Percentiles rank a stretch among this genome's conserved stretches.
phyloP scores from a whole-genome alignment of 345 rosid genomes.

The Moringa oleifera region DNA sequence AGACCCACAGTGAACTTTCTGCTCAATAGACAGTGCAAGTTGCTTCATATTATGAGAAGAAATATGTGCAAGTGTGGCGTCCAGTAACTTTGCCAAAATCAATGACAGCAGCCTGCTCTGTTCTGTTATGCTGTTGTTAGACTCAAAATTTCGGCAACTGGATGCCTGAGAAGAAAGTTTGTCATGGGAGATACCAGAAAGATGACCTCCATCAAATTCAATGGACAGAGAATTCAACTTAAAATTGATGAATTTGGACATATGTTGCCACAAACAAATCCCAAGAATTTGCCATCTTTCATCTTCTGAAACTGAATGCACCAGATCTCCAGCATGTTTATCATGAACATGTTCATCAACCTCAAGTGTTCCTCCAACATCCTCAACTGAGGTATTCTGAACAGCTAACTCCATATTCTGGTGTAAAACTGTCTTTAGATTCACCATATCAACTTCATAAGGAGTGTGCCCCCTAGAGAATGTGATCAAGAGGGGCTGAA shows the following conservation, averaged over 20 bases:
- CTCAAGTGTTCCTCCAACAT: slow-evolving; percentile 18
- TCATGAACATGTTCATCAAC: slow-evolving; percentile 17
- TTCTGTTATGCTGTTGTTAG: slow-evolving; percentile 32
- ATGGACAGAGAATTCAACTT: slow-evolving; percentile 39
- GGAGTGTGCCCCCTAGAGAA: slow-evolving; percentile 51
- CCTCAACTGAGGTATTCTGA: slow-evolving; percentile 21
- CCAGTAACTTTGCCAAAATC: slow-evolving; percentile 42
- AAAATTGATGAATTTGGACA: slow-evolving; percentile 51
- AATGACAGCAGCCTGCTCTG: slow-evolving; percentile 29
- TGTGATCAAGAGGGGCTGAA: slow-evolving; percentile 53
- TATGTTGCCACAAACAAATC: slow-evolving; percentile 72
- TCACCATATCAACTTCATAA: slow-evolving; percentile 57
- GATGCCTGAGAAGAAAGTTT: slow-evolving; percentile 25
- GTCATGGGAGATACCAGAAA: slow-evolving; percentile 26
- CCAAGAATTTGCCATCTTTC: slow-evolving; percentile 68
- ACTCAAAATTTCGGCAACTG: slow-evolving; percentile 26
- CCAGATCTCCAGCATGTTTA: slow-evolving; percentile 28
- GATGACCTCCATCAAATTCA: slow-evolving; percentile 31
- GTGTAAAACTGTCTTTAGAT: slow-evolving; percentile 37
- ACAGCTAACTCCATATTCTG: slow-evolving; percentile 24
- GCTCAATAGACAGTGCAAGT: slow-evolving; percentile 45
- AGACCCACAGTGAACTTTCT: slow-evolving; percentile 48
- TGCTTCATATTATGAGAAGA: slow-evolving; percentile 67
- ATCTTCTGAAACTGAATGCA: slow-evolving; percentile 55
- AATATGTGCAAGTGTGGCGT: slow-evolving; percentile 38